Conservation (phyloP, 1,139 yeast species). For the Geotrichum cucujoidarum region DNA sequence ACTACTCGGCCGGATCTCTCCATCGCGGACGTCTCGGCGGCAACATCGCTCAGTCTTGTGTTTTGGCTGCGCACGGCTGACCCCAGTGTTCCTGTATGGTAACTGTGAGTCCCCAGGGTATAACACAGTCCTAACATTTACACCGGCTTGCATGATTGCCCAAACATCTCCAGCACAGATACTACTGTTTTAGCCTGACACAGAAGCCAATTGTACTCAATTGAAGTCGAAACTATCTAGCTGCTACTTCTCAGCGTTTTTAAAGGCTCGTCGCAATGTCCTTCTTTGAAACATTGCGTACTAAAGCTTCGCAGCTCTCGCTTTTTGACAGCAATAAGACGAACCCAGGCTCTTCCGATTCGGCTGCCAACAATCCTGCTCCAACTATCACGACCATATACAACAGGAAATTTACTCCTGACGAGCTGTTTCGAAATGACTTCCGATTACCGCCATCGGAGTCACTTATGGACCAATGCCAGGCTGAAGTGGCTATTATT, state of each 20-base stretch:
- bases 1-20: too few relatives aligned
- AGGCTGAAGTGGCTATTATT: conserved; percentile 60
- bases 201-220: neutral
- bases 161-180: too few relatives aligned
- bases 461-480: conserved; percentile 56
- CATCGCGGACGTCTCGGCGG: too few relatives aligned
- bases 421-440: conserved; percentile 62
- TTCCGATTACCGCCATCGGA: conserved; percentile 71
- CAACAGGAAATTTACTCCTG: conserved; percentile 44
- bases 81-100: too few relatives aligned
- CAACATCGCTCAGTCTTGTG: too few relatives aligned
- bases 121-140: too few relatives aligned
- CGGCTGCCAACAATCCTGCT: conserved; percentile 27
- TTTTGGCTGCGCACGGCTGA: too few relatives aligned
- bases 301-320: conserved; percentile 44
- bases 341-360: conserved; percentile 11
- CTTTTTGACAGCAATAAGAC: conserved; percentile 37
- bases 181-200: too few relatives aligned
- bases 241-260: too few relatives aligned
- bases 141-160: too few relatives aligned
- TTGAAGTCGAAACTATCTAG: neutral
- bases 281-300: conserved; percentile 46
- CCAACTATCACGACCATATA: conserved; percentile 32
- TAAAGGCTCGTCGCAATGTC: conserved; percentile 43
- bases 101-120: too few relatives aligned